Evolutionary conservation across 1,284 basidiomycete genomes (phyloP).

Genomic region (Sporisorium reilianum): DNA sequence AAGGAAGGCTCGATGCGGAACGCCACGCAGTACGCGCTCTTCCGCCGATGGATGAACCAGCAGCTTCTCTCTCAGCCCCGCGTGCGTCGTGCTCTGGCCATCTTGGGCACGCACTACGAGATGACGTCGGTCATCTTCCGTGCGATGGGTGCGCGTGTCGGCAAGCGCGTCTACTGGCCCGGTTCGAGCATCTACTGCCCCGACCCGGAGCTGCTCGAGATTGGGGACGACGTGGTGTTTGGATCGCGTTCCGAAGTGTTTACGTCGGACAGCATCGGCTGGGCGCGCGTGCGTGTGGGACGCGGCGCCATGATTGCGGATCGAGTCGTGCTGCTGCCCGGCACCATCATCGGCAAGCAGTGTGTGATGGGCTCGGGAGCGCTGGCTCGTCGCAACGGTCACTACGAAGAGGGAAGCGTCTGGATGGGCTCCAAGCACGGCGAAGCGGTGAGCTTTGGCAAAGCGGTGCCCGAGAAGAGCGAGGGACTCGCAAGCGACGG

Average conservation of each 20-base stretch:
- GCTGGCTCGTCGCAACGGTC: constrained; percentile 65
- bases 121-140: constrained; percentile 69
- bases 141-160: constrained; percentile 68
- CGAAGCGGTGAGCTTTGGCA: constrained; percentile 69
- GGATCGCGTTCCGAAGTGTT: constrained; percentile 69
- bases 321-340: constrained; percentile 67
- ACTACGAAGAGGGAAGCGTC: constrained; percentile 68
- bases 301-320: constrained; percentile 69
- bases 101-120: constrained; percentile 69
- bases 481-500: constrained; percentile 36
- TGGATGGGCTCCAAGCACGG: constrained; percentile 70
- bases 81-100: constrained; percentile 62
- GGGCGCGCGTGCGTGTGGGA: constrained; percentile 67
- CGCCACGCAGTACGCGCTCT: constrained; percentile 65
- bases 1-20: constrained; percentile 69
- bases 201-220: constrained; percentile 68
- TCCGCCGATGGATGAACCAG: constrained; percentile 66
- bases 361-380: constrained; percentile 69
- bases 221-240: constrained; percentile 69
- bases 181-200: constrained; percentile 69
- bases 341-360: constrained; percentile 66
- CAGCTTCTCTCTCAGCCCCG: constrained; percentile 65
- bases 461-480: constrained; percentile 55
- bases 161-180: constrained; percentile 69
- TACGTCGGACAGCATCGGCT: constrained; percentile 68